Evolutionary conservation across 305 asterid species (phyloP), one percentile per base, ranked within the genome.

Genomic region (Ajuga reptans): DNA sequence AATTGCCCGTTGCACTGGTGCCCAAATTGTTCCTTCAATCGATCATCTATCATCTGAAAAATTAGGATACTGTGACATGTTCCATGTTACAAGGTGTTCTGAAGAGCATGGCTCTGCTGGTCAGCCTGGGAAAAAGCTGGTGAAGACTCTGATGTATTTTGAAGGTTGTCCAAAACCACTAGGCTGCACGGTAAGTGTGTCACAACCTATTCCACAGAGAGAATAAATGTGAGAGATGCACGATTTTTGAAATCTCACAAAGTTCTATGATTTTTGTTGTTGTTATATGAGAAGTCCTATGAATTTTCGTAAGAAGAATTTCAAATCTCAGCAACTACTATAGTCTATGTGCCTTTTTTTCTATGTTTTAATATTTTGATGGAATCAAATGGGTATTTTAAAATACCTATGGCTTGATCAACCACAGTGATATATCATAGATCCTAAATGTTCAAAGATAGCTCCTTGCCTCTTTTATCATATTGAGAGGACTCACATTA

Each of bases 101-200:
- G 99, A 93, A 81, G 92, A 86, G 84, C 97, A 89, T 43, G 89
- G 86, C 51, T 74, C 85, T 34, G 89, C 89, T 55, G 95, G 88
- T 50, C 89, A 80, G 80, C 71, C 78, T 78, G 96, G 95, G 65
- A 89, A 85, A 79, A 90, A 81, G 84, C 75, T 79, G 61, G 84
- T 78, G 77, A 93, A 90, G 81, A 90, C 99, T 9, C 84, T 93
- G 79, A 93, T 93, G 99, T 93, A 79, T 73, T 93, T 93, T 81
- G 96, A 93, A 73, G 99, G 89, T 71, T 93, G 99, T 80, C 99
- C 97, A 45, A 91, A 84, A 87, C 97, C 99, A 55, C 85, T 87
- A 59, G 97, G 99, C 61, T 93, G 83, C 91, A 93, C 97, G 68
- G 99, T 93, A 84, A 79, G 95, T 78, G 46, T 80, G 68, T 41